Evolutionary conservation across 495 filamentous ascomycete genomes (phyloP).

Genomic region (Daldinia childiae): DNA sequence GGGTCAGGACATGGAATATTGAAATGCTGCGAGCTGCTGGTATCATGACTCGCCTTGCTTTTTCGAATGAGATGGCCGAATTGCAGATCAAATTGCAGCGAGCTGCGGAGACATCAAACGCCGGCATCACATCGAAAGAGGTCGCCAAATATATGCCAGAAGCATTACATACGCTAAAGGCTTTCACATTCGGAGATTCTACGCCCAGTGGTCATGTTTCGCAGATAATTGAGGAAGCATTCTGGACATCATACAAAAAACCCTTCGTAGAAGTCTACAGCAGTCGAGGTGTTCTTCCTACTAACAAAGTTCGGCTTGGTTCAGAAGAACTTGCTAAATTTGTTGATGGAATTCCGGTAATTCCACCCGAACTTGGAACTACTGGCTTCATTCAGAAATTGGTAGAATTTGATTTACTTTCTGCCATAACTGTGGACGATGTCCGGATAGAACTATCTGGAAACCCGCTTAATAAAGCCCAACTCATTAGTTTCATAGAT

Average conservation of each 20-base stretch:
- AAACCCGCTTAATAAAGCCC: constrained; percentile 76
- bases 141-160: constrained; percentile 75
- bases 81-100: constrained; percentile 67
- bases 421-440: constrained; percentile 84
- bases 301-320: constrained; percentile 78
- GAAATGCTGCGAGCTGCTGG: constrained; percentile 93
- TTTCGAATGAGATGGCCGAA: constrained; percentile 82
- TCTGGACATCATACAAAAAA: constrained; percentile 88
- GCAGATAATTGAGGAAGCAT: constrained; percentile 86
- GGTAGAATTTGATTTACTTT: constrained; percentile 79
- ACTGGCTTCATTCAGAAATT: constrained; percentile 79
- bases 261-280: constrained; percentile 87
- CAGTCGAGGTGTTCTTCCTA: constrained; percentile 82
- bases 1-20: constrained; percentile 94
- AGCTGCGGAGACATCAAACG: constrained; percentile 55
- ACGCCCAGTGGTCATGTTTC: constrained; percentile 85
- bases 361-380: constrained; percentile 77
- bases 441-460: constrained; percentile 80
- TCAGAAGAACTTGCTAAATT: constrained; percentile 84
- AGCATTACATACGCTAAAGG: constrained; percentile 78
- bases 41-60: constrained; percentile 88
- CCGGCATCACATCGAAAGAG: constrained; percentile 55
- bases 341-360: constrained; percentile 86
- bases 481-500: constrained; percentile 80
- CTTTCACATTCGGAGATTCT: constrained; percentile 86